These are phyloP conservation scores for Xylaria telfairii DNA, from an alignment of 495 filamentous ascomycete species.

Conservation along the genomic window DNA sequence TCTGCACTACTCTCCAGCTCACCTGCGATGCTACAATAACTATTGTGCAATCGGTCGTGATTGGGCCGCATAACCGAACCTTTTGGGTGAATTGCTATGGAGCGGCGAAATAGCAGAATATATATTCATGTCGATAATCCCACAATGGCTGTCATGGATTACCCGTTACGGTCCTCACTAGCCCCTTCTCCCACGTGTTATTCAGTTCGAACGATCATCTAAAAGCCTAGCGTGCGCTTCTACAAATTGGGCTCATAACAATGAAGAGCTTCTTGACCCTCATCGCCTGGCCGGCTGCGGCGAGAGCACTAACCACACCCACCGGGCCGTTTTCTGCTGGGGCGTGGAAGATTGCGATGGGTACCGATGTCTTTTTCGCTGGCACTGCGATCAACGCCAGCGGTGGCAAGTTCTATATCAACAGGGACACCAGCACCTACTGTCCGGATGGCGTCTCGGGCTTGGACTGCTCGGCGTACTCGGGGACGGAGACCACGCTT, in stretches of 20 bases:
- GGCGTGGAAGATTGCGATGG: slow-evolving; percentile 28
- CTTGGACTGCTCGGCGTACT: slow-evolving; percentile 32
- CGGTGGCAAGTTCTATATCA: slow-evolving; percentile 38
- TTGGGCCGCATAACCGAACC: slow-evolving; percentile 4
- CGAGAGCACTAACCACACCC: slow-evolving; percentile 9
- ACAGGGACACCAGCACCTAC: slow-evolving; percentile 32
- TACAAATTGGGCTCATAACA: neutral
- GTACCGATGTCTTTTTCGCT: slow-evolving; percentile 20
- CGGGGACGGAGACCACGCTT: slow-evolving; percentile 33
- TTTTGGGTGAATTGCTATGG: neutral
- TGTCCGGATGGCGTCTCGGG: slow-evolving; percentile 29
- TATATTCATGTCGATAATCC: neutral
- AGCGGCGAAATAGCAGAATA: neutral
- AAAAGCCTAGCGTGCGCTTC: neutral
- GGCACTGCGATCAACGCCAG: slow-evolving; percentile 34
- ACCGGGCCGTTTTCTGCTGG: slow-evolving; percentile 31
- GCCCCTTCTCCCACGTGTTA: neutral
- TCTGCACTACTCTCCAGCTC: slow-evolving; percentile 1
- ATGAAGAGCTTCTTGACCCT: slow-evolving; percentile 27
- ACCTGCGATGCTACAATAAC: neutral
- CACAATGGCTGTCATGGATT: neutral
- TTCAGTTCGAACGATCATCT: neutral
- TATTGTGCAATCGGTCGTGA: slow-evolving; percentile 7
- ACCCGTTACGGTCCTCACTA: neutral
- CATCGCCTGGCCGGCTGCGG: slow-evolving; percentile 20